Evolutionary conservation across 331 rosid species (phyloP).

Genomic region (Malus hybrid): DNA sequence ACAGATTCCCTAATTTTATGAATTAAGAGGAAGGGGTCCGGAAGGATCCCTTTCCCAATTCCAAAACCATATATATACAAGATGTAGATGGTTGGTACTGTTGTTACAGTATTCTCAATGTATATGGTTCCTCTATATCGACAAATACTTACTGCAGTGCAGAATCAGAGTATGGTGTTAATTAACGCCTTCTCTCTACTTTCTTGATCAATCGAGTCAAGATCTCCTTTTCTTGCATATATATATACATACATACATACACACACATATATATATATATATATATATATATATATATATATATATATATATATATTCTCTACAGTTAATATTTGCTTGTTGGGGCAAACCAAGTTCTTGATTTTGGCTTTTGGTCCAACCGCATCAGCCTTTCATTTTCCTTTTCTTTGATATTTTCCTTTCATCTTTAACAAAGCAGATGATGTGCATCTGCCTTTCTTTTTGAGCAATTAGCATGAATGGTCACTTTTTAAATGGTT

Average conservation of each 20-base stretch:
- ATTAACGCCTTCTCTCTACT: too few species aligned
- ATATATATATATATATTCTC: not conserved
- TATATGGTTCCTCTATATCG: not conserved
- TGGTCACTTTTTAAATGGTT: too few species aligned
- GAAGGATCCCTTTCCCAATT: too few species aligned
- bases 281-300: too few species aligned
- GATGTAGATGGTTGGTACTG: not conserved
- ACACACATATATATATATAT: too few species aligned
- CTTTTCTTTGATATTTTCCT: too few species aligned
- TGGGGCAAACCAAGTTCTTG: not conserved
- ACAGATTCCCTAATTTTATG: too few species aligned
- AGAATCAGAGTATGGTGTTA: not conserved
- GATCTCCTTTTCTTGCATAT: not conserved
- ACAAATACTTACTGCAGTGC: not conserved
- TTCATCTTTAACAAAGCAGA: not conserved
- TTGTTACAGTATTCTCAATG: too few species aligned
- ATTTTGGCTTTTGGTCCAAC: not conserved
- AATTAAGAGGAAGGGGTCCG: too few species aligned
- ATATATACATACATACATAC: too few species aligned
- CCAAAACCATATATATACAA: too few species aligned
- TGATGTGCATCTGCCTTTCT: not conserved
- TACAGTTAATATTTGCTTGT: not conserved
- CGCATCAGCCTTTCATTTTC: not conserved
- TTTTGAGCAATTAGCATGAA: too few species aligned
- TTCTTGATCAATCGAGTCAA: not conserved